A percentile compares a stretch with the other conserved stretches of the same genome.
phyloP scores from a whole-genome alignment of 2,329 filamentous ascomycete species.

The Rhytidhysteron rufulum region DNA sequence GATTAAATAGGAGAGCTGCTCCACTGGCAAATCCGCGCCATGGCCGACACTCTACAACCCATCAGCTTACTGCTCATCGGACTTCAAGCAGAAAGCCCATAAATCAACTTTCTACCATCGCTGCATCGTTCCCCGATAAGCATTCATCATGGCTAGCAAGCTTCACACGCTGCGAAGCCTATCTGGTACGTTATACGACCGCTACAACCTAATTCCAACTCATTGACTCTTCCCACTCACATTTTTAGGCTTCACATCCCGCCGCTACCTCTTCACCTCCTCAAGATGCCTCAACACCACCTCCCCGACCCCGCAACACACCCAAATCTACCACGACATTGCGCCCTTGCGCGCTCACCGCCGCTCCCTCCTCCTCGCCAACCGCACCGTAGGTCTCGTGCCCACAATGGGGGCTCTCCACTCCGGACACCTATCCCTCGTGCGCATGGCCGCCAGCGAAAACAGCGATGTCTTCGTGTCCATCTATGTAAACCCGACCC shows the following conservation, averaged over 20 bases:
- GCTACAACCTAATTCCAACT: constrained; percentile 2
- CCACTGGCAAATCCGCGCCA: too few relatives aligned
- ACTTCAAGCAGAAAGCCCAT: background rate
- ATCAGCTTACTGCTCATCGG: background rate
- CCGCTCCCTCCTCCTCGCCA: constrained; percentile 59
- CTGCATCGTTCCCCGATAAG: too few relatives aligned
- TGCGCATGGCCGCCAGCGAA: constrained; percentile 77
- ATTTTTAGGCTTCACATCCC: constrained; percentile 9
- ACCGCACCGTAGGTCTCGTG: constrained; percentile 77
- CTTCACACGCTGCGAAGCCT: constrained; percentile 10
- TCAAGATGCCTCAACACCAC: constrained; percentile 2
- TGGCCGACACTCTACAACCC: constrained; percentile 11
- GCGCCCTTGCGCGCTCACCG: constrained; percentile 67
- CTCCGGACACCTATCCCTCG: constrained; percentile 79
- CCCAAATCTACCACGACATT: constrained; percentile 74
- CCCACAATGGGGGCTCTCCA: constrained; percentile 99
- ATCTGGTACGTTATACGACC: constrained; percentile 13
- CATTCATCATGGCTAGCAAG: constrained; percentile 22
- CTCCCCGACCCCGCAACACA: constrained; percentile 28
- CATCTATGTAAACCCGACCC: constrained; percentile 94
- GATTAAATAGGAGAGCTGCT: too few relatives aligned
- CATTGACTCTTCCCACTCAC: constrained; percentile 12
- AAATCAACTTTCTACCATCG: background rate
- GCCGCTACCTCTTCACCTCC: constrained; percentile 1
- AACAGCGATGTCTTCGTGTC: constrained; percentile 86